A percentile compares a stretch with the other conserved stretches of the same genome.
Conservation (phyloP, 1,284 basidiomycete genomes). For the Ganoderma boninense region DNA sequence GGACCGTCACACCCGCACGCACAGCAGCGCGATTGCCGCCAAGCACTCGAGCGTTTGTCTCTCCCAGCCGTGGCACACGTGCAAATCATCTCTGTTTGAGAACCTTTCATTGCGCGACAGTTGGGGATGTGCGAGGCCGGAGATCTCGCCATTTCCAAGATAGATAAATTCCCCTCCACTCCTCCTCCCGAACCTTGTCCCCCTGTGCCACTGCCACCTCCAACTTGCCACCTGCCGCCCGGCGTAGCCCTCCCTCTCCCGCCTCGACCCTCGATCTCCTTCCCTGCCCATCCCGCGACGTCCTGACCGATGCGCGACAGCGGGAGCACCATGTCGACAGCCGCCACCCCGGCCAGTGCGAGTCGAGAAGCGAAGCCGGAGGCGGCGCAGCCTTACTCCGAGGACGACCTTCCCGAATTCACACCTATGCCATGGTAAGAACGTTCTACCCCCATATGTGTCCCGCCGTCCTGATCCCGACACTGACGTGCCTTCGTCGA, state of each 20-base stretch:
- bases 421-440: conserved; percentile 52
- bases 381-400: conserved; percentile 30
- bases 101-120: conserved; percentile 28
- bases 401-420: conserved; percentile 51
- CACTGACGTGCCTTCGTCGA: not conserved
- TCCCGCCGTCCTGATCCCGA: not conserved
- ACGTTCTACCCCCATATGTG: not conserved
- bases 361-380: conserved; percentile 6
- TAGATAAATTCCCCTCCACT: conserved; percentile 27
- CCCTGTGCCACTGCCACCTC: conserved; percentile 5
- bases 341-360: not conserved
- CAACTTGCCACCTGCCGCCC: not conserved
- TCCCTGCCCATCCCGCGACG: not conserved
- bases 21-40: conserved; percentile 16
- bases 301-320: not conserved
- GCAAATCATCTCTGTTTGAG: conserved; percentile 27
- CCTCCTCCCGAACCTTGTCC: not conserved
- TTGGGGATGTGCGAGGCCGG: conserved; percentile 25
- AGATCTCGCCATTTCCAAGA: conserved; percentile 27
- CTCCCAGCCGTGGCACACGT: conserved; percentile 26
- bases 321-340: conserved; percentile 1
- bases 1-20: conserved; percentile 15
- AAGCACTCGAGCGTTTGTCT: conserved; percentile 7
- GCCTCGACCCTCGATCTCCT: not conserved
- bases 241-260: not conserved